A percentile compares a stretch with the other conserved stretches of the same genome.
phyloP scores from a whole-genome alignment of 805 yeast genomes.

The Starmerella potacharoeniae region DNA sequence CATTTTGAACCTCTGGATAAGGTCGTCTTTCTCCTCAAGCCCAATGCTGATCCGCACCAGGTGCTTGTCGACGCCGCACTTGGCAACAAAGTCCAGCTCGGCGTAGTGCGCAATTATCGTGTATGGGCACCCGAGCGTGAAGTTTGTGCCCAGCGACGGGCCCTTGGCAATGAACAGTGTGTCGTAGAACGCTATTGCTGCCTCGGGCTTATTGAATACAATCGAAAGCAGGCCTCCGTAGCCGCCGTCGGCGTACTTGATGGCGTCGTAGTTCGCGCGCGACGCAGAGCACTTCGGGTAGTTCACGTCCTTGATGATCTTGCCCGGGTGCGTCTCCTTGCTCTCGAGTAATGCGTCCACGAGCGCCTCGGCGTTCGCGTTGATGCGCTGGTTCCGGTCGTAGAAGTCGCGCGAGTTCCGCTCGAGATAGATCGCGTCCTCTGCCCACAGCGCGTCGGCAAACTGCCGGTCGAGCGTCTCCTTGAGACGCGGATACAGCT shows the following conservation, averaged over 20 bases:
- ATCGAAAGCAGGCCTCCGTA: constrained; percentile 81
- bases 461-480: constrained; percentile 43
- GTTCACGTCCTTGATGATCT: constrained; percentile 48
- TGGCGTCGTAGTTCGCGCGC: constrained; percentile 54
- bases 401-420: constrained; percentile 86
- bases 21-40: constrained; percentile 55
- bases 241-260: constrained; percentile 63
- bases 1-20: constrained; percentile 38
- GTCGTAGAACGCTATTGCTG: constrained; percentile 67
- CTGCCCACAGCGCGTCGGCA: constrained; percentile 77
- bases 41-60: constrained; percentile 78
- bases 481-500: constrained; percentile 40
- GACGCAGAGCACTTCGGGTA: constrained; percentile 56
- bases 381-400: constrained; percentile 39
- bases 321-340: constrained; percentile 23
- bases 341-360: constrained; percentile 23
- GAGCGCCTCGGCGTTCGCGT: constrained; percentile 32
- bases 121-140: constrained; percentile 83
- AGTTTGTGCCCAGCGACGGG: constrained; percentile 83
- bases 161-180: constrained; percentile 64
- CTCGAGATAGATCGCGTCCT: constrained; percentile 85
- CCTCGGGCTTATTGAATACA: constrained; percentile 49
- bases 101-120: constrained; percentile 73
- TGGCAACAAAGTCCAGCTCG: constrained; percentile 66
- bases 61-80: constrained; percentile 73